phyloP scores from a whole-genome alignment of 345 rosid species.

The Hibiscus mutabilis region DNA sequence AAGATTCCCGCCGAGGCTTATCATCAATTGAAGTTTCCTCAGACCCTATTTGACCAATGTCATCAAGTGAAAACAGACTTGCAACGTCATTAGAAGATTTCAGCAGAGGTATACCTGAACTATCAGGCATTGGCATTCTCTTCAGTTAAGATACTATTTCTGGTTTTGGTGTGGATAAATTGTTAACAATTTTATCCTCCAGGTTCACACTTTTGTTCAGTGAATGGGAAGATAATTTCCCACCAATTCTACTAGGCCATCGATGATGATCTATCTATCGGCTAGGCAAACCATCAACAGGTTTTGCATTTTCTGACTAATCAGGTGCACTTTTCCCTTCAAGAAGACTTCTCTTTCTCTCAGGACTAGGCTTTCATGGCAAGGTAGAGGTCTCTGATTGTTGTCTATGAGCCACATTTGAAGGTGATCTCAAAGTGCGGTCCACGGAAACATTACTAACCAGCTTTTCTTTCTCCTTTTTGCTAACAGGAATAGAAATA shows the following conservation, averaged over 20 bases:
- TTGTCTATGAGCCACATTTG: slow-evolving; percentile 67
- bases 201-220: slow-evolving; percentile 54
- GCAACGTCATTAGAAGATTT: slow-evolving; percentile 54
- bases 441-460: slow-evolving; percentile 42
- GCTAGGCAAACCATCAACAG: slow-evolving; percentile 52
- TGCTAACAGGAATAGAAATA: slow-evolving; percentile 71
- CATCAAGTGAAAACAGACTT: slow-evolving; percentile 30
- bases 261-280: slow-evolving; percentile 84
- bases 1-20: slow-evolving; percentile 27
- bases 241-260: slow-evolving; percentile 82
- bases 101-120: slow-evolving; percentile 36
- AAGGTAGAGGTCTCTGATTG: slow-evolving; percentile 47
- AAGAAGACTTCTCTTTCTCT: slow-evolving; percentile 71
- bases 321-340: slow-evolving; percentile 70
- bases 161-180: slow-evolving; percentile 26
- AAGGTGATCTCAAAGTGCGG: slow-evolving; percentile 77
- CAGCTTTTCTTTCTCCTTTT: slow-evolving; percentile 87
- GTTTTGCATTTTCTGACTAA: slow-evolving; percentile 90
- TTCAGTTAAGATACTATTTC: slow-evolving; percentile 46
- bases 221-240: slow-evolving; percentile 45
- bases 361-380: slow-evolving; percentile 65
- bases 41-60: slow-evolving; percentile 33
- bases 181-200: slow-evolving; percentile 41
- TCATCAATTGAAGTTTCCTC: slow-evolving; percentile 43
- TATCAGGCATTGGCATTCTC: slow-evolving; percentile 42